Evolutionary conservation across 2,329 filamentous ascomycete species (phyloP).

Genomic region (Myriosclerotinia scirpicola): DNA sequence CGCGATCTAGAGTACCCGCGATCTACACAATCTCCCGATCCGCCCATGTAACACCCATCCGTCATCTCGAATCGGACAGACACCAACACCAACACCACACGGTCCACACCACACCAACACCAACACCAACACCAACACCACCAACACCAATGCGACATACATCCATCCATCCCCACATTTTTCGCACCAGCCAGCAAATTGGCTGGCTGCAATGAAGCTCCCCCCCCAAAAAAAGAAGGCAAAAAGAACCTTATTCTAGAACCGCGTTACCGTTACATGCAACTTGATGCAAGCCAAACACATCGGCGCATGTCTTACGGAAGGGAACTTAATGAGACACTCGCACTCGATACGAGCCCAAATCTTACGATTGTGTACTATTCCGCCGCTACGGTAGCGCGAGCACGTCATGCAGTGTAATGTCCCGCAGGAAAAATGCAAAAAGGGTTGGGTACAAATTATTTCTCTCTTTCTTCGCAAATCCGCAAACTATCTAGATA

Average conservation of each 20-base stretch:
- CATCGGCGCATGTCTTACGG: conserved; percentile 3
- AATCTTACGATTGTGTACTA: conserved; percentile 20
- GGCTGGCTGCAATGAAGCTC: too few relatives aligned
- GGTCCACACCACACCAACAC: too few relatives aligned
- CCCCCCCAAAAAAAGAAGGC: not conserved
- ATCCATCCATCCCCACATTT: not conserved
- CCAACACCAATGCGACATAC: too few relatives aligned
- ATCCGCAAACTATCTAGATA: conserved; percentile 20
- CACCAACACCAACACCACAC: too few relatives aligned
- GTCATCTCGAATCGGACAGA: conserved; percentile 14
- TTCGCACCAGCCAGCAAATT: too few relatives aligned
- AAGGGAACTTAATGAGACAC: conserved; percentile 12
- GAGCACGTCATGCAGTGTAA: conserved; percentile 14
- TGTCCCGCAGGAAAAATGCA: not conserved
- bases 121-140: too few relatives aligned
- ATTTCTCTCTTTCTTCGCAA: not conserved
- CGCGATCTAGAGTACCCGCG: not conserved
- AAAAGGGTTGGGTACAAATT: not conserved
- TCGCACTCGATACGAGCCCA: conserved; percentile 13
- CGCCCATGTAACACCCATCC: not conserved
- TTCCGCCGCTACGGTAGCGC: conserved; percentile 10
- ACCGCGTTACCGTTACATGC: conserved; percentile 1
- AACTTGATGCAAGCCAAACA: conserved; percentile 1
- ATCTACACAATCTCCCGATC: conserved; percentile 9
- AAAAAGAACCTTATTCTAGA: conserved; percentile 1